Percentiles rank a stretch among this genome's conserved stretches.
phyloP scores from a whole-genome alignment of 1,139 yeast genomes.

The Sugiyamaella xylanicola region DNA sequence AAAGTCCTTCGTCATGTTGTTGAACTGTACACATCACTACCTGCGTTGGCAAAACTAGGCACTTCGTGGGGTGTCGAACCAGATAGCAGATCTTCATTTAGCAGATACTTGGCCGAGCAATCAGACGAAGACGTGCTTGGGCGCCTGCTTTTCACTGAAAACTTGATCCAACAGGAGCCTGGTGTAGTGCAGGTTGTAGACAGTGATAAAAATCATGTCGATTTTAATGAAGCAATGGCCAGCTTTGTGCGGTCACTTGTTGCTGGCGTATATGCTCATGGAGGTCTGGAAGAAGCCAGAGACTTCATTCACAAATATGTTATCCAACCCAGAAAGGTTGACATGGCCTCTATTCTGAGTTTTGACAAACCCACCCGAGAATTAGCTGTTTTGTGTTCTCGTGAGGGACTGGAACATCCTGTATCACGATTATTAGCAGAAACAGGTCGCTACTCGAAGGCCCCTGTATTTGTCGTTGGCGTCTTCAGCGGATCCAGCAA shows the following conservation, averaged over 20 bases:
- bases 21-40: slow-evolving; percentile 68
- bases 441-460: slow-evolving; percentile 82
- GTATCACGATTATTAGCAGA: slow-evolving; percentile 85
- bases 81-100: slow-evolving; percentile 64
- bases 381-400: slow-evolving; percentile 72
- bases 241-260: slow-evolving; percentile 55
- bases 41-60: slow-evolving; percentile 65
- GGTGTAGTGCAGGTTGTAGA: slow-evolving; percentile 46
- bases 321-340: slow-evolving; percentile 70
- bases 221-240: slow-evolving; percentile 48
- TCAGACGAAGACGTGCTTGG: slow-evolving; percentile 52
- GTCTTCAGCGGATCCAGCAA: slow-evolving; percentile 81
- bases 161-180: slow-evolving; percentile 40
- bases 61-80: slow-evolving; percentile 83
- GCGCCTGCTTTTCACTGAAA: slow-evolving; percentile 39
- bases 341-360: slow-evolving; percentile 69
- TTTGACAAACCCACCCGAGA: slow-evolving; percentile 88
- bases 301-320: slow-evolving; percentile 71
- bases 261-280: slow-evolving; percentile 47
- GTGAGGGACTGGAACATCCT: slow-evolving; percentile 76
- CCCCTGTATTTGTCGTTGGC: slow-evolving; percentile 89
- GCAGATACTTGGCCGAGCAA: slow-evolving; percentile 69
- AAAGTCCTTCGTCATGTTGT: slow-evolving; percentile 73
- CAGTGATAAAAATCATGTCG: slow-evolving; percentile 41
- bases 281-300: slow-evolving; percentile 62